Evolutionary conservation across 1,284 basidiomycete species (phyloP).

Genomic region (Dichomitus squalens): DNA sequence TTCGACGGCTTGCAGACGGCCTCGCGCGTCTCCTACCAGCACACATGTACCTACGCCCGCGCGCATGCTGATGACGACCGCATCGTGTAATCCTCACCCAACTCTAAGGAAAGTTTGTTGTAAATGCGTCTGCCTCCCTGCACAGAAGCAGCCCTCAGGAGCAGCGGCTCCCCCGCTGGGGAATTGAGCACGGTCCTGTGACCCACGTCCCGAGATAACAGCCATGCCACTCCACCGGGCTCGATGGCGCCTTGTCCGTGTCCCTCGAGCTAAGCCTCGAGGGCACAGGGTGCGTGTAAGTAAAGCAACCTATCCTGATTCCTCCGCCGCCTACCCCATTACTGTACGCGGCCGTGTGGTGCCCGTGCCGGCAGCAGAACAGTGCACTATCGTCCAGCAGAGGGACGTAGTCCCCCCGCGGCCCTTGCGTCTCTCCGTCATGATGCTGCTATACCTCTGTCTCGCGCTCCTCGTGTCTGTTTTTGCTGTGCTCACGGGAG

Average conservation of each 20-base stretch:
- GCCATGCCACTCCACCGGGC: not conserved
- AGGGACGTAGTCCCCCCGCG: not conserved
- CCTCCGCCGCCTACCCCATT: not conserved
- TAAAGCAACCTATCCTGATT: too few species aligned
- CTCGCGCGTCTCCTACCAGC: too few species aligned
- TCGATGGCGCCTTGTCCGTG: not conserved
- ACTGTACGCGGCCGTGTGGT: too few species aligned
- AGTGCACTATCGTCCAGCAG: not conserved
- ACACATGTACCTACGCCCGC: too few species aligned
- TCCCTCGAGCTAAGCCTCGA: not conserved
- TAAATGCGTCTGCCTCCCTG: not conserved
- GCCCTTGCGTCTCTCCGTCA: constrained; percentile 8
- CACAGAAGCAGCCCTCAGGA: not conserved
- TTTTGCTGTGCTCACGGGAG: constrained; percentile 6
- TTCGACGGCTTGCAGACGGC: too few species aligned
- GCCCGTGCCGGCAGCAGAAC: not conserved
- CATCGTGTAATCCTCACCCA: not conserved
- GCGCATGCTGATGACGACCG: not conserved
- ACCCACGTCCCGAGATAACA: constrained; percentile 4
- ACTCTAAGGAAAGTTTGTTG: not conserved
- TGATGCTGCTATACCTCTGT: not conserved
- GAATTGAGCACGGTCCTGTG: not conserved
- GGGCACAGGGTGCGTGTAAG: not conserved
- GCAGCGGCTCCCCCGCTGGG: not conserved
- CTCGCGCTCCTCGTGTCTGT: constrained; percentile 1